phyloP scores from a whole-genome alignment of 2,329 filamentous ascomycete genomes.

The Botrytis fabae region DNA sequence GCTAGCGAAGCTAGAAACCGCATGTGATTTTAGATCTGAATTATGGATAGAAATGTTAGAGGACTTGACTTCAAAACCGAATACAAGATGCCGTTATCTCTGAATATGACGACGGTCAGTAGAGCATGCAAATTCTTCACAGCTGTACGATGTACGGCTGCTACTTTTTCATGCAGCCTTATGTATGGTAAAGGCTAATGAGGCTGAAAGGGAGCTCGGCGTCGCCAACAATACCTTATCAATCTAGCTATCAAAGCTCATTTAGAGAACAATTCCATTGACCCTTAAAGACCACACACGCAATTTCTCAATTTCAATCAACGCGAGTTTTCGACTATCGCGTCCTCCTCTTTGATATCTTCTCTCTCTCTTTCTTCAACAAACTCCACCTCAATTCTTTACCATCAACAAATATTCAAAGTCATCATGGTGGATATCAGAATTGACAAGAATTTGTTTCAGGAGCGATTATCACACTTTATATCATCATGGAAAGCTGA shows the following conservation, averaged over 20 bases:
- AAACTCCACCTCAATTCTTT: conserved; percentile 28
- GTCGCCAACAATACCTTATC: neutral
- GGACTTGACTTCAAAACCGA: neutral
- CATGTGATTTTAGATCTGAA: neutral
- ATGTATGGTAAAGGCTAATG: neutral
- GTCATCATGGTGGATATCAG: conserved; percentile 70
- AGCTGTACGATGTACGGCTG: neutral
- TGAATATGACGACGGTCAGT: neutral
- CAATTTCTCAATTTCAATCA: conserved; percentile 26
- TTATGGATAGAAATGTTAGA: neutral
- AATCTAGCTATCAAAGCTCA: conserved; percentile 3
- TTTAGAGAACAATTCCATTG: conserved; percentile 5
- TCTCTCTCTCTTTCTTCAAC: conserved; percentile 20
- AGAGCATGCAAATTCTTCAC: neutral
- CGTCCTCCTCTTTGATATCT: conserved; percentile 27
- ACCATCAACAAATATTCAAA: conserved; percentile 32
- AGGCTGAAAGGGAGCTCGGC: conserved; percentile 3
- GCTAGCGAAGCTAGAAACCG: neutral
- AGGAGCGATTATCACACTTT: conserved; percentile 86
- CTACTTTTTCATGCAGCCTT: neutral
- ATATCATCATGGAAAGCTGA: conserved; percentile 94
- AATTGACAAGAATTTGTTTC: conserved; percentile 92
- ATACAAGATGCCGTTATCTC: neutral
- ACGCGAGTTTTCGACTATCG: conserved; percentile 32
- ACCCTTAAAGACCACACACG: neutral